A percentile compares a stretch with the other conserved stretches of the same genome.
Conservation (phyloP, 1,139 yeast species). For the Taphrina communis region DNA sequence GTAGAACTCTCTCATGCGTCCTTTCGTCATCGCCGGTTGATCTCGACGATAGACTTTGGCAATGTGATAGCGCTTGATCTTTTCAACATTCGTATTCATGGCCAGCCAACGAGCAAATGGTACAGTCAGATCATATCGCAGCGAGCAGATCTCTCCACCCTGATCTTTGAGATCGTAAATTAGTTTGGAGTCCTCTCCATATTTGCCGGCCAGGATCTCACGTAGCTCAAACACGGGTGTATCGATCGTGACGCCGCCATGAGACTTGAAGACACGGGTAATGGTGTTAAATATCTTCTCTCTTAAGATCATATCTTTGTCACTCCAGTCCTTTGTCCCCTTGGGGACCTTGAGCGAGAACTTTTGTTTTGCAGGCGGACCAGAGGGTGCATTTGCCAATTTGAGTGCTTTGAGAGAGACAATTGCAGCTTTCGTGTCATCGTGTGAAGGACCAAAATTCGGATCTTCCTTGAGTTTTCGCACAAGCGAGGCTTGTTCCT, state of each 20-base stretch:
- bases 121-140: constrained; percentile 94
- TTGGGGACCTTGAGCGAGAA: constrained; percentile 33
- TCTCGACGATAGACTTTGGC: constrained; percentile 98
- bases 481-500: constrained; percentile 31
- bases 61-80: constrained; percentile 90
- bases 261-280: constrained; percentile 80
- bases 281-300: constrained; percentile 80
- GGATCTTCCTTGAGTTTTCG: constrained; percentile 33
- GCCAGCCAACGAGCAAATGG: constrained; percentile 98
- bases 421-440: constrained; percentile 30
- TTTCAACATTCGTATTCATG: constrained; percentile 78
- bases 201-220: constrained; percentile 93
- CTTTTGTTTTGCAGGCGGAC: constrained; percentile 11
- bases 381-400: constrained; percentile 15
- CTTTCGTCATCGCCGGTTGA: constrained; percentile 99
- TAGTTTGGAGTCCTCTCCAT: constrained; percentile 96
- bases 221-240: constrained; percentile 96
- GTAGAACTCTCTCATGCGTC: constrained; percentile 98
- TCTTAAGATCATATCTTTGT: constrained; percentile 92
- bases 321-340: constrained; percentile 81
- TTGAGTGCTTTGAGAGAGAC: constrained; percentile 22
- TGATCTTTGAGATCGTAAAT: constrained; percentile 96
- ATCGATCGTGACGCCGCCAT: constrained; percentile 97
- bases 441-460: constrained; percentile 32
- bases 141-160: constrained; percentile 95